Evolutionary conservation across 2,329 filamentous ascomycete species (phyloP), one percentile per base, ranked within the genome.

Genomic region (Penicillium palitans): DNA sequence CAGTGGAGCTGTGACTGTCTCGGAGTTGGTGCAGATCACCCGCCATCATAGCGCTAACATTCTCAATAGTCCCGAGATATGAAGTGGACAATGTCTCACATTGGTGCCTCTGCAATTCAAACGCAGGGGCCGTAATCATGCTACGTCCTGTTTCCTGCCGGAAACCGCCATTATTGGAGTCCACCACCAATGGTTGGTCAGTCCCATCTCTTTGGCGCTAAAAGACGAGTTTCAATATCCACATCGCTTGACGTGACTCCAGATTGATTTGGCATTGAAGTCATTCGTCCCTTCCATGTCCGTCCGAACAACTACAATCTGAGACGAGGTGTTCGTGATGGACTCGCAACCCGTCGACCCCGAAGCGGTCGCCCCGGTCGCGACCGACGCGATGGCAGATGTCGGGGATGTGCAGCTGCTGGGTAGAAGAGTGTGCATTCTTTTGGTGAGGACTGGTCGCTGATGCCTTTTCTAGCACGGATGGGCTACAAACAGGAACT

Each of bases 401-500:
- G 41, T 8, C 8, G 19, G 6, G 19, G 55, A 57, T 25, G 41
- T 57, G 19, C 48, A 52, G 24, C 33, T 57, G 19, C 33, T 57
- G 7, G 48, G 55, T 57, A 52, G 17, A 21, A 21, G 24, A 17
- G 6, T 6, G 10, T 52, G 15, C n/a, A 6, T 37, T 33, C 6
- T 4, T 17, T 39, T n/a, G 17, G 25, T 12, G 41, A 12, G 25
- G 33, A 10, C 19, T 47, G 24, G 31, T 54, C 21, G 50, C 55
- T 61, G 35, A 62, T 52, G 5, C 13, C n/a, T 29, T 17, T 2
- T 15, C 13, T 27, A 75, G 73, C 73, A 15, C 69, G 65, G 41
- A 67, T 77, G 69, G 75, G 79, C 0, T 84, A 83, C 72, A 83
- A 86, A 68, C 84, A 87, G 71, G 85, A 88, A 67, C 75, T 87